Evolutionary conservation across 768 basidiomycete genomes (phyloP).

Genomic region (Lentinula lateritia): DNA sequence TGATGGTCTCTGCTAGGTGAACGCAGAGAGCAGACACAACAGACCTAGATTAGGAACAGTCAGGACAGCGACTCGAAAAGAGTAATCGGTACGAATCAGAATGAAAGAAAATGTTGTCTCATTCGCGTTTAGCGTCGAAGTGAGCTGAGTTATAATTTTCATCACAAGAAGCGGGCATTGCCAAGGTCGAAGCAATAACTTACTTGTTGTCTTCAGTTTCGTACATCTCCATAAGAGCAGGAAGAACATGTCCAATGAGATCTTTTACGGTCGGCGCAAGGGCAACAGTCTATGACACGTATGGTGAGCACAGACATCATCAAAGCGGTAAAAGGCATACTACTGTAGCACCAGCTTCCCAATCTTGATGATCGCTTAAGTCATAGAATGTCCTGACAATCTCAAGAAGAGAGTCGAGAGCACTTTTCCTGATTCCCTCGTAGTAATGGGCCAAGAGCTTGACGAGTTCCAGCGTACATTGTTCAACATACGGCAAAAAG

Average conservation of each 20-base stretch:
- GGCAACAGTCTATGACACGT: conserved; percentile 32
- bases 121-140: conserved; percentile 60
- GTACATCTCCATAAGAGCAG: conserved; percentile 80
- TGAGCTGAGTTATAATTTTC: conserved; percentile 71
- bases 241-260: conserved; percentile 70
- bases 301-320: conserved; percentile 7
- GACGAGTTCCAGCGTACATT: conserved; percentile 73
- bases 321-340: conserved; percentile 32
- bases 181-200: conserved; percentile 27
- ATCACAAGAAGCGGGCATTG: conserved; percentile 28
- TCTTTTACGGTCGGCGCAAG: conserved; percentile 70
- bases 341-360: conserved; percentile 67
- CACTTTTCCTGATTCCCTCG: conserved; percentile 94
- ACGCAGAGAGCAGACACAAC: conserved; percentile 87
- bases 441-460: conserved; percentile 86
- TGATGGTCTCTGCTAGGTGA: conserved; percentile 87
- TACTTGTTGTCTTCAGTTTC: conserved; percentile 96
- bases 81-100: conserved; percentile 4
- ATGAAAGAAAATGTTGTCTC: conserved; percentile 39
- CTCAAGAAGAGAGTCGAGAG: conserved; percentile 82
- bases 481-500: conserved; percentile 91
- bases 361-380: conserved; percentile 74
- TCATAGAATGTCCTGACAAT: conserved; percentile 91
- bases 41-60: conserved; percentile 39
- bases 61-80: conserved; percentile 13